Base-by-base conservation (phyloP, 768 basidiomycete genomes). In the Suillus variegatus region DNA sequence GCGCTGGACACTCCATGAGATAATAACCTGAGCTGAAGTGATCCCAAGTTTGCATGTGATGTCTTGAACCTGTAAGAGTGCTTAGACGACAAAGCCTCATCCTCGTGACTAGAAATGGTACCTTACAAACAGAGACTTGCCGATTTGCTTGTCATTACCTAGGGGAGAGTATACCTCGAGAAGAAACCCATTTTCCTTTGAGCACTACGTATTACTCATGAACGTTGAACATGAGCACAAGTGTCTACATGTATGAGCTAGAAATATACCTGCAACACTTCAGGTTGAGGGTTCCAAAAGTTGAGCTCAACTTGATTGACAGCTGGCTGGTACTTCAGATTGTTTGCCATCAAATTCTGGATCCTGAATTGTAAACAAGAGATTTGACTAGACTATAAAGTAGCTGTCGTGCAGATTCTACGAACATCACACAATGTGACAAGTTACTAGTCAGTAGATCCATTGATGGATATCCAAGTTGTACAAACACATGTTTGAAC, bases 271-370 rank as follows among this genome's bases (percentile, higher is more conserved):
- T 88, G 76, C 52, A 94, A 71, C n/a, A 94, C 79, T 65, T 92
- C 90, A 0, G 88, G 87, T 71, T 94, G 92, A 25, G 92, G 90
- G 72, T 88, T 84, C 83, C 86, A 91, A 76, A 85, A 92, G 75
- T 80, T 93, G 56, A 94, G 82, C 71, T 93, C 92, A 36, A 93
- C 86, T 74, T 93, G 92, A 73, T 94, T 92, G 65, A 91, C 81
- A n/a, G 84, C 88, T 0, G 89, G 87, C 64, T 79, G 78, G 68
- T 86, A 81, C 73, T 85, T 90, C 70, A 86, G 79, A 12, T 84
- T 79, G 68, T 85, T 88, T 7, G 86, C 82, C 6, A 86, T 88
- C 58, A 91, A 76, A 68, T 92, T 89, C 70, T 85, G 78, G 32
- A 91, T 74, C 64, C 89, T 80, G 67, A 5, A 25, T 41, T 28